Evolutionary conservation across 2,329 filamentous ascomycete species (phyloP).

Genomic region (Aschersonia sp.): DNA sequence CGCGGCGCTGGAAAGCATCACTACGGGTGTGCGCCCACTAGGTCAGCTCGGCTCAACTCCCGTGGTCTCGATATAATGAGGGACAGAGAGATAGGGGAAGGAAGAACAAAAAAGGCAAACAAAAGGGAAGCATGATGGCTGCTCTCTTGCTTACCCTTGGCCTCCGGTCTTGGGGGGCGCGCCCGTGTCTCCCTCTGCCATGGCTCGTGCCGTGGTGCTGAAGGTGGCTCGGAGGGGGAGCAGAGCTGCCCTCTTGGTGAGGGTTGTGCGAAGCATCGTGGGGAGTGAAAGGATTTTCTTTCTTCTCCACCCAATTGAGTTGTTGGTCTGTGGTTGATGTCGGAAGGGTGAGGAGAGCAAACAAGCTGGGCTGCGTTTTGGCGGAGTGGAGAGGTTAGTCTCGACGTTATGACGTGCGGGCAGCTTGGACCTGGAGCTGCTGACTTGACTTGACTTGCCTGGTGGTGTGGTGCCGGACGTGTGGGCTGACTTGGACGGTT

Average conservation of each 20-base stretch:
- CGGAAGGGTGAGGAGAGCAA: too few species aligned
- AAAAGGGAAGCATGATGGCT: too few species aligned
- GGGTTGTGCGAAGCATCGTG: constrained; percentile 53
- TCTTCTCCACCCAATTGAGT: too few species aligned
- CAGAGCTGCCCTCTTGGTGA: constrained; percentile 38
- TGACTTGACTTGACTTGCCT: too few species aligned
- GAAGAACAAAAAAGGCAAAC: not conserved
- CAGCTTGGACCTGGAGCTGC: too few species aligned
- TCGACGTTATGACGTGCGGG: not conserved
- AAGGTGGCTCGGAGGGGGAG: constrained; percentile 44
- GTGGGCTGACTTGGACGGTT: not conserved
- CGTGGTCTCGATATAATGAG: too few species aligned
- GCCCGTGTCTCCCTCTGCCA: constrained; percentile 59
- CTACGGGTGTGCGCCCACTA: constrained; percentile 26
- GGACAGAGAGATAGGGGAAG: too few species aligned
- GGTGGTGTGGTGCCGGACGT: too few species aligned
- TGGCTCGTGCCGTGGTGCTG: constrained; percentile 45
- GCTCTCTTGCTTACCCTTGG: constrained; percentile 28
- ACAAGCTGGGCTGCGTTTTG: too few species aligned
- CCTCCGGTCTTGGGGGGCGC: constrained; percentile 39
- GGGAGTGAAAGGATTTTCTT: not conserved
- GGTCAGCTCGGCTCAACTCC: too few species aligned
- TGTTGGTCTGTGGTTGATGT: too few species aligned
- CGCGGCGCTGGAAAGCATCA: constrained; percentile 85
- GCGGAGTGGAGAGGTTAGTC: too few species aligned